Percentiles rank a stretch among this genome's conserved stretches.
These are phyloP conservation scores for Penicillium sp. DNA, from an alignment of 2,329 filamentous ascomycete genomes.

Conservation along the genomic window DNA sequence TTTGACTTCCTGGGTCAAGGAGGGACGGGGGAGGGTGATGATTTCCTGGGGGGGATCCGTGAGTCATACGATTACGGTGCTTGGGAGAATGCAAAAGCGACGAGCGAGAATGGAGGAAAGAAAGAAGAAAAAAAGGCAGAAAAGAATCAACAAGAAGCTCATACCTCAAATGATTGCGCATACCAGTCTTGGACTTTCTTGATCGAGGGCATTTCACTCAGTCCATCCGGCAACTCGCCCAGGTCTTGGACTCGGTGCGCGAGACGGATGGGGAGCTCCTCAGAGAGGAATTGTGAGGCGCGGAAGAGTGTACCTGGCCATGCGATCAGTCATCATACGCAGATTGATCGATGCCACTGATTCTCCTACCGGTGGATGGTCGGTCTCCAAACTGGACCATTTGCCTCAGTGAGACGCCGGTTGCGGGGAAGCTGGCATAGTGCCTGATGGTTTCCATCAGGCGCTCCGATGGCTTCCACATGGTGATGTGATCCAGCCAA, in stretches of 20 bases:
- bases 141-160: slow-evolving; percentile 23
- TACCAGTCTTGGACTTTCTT: slow-evolving; percentile 97
- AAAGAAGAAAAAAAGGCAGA: not conserved
- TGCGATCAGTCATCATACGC: not conserved
- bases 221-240: slow-evolving; percentile 83
- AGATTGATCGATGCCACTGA: not conserved
- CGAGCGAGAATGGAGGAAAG: not conserved
- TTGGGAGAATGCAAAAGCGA: too few species aligned
- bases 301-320: slow-evolving; percentile 83
- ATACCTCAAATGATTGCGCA: slow-evolving; percentile 96
- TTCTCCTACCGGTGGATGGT: slow-evolving; percentile 72
- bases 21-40: slow-evolving; percentile 76
- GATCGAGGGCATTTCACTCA: slow-evolving; percentile 98
- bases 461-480: slow-evolving; percentile 90
- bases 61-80: too few species aligned
- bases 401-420: slow-evolving; percentile 91
- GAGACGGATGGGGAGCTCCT: slow-evolving; percentile 94
- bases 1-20: slow-evolving; percentile 70
- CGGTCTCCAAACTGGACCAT: slow-evolving; percentile 99
- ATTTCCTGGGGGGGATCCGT: slow-evolving; percentile 64
- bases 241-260: slow-evolving; percentile 96
- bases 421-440: slow-evolving; percentile 95
- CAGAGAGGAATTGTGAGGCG: slow-evolving; percentile 95
- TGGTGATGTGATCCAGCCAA: slow-evolving; percentile 46
- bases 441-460: slow-evolving; percentile 97